Conservation (phyloP, 1,139 yeast species). For the Pichia cactophila region DNA sequence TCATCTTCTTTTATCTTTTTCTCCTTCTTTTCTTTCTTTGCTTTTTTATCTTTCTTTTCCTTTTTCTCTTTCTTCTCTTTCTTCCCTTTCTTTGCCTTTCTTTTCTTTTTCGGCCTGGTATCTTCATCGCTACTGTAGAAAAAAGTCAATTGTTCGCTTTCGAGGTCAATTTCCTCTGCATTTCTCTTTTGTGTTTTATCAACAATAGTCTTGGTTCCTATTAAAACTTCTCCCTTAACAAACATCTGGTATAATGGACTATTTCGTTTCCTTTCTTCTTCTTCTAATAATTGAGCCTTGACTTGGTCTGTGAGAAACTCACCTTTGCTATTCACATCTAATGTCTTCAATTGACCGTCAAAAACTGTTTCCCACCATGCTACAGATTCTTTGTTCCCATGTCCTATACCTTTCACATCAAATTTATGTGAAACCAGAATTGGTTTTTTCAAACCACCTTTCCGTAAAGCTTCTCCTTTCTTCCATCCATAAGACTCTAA, state of each 20-base stretch:
- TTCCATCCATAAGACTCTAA: slow-evolving; percentile 81
- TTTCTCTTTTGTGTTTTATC: slow-evolving; percentile 10
- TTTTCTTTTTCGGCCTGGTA: slow-evolving; percentile 13
- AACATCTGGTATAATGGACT: slow-evolving; percentile 62
- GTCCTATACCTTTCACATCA: slow-evolving; percentile 85
- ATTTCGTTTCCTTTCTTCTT: slow-evolving; percentile 33
- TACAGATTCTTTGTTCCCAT: slow-evolving; percentile 61
- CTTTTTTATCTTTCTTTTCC: slow-evolving; percentile 11
- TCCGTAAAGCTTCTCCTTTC: slow-evolving; percentile 76
- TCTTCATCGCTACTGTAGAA: slow-evolving; percentile 17
- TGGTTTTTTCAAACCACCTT: slow-evolving; percentile 80
- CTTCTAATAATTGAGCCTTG: slow-evolving; percentile 1
- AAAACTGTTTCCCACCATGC: slow-evolving; percentile 97
- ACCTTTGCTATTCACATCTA: slow-evolving; percentile 48
- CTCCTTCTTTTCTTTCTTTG: slow-evolving; percentile 13
- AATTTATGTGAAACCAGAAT: slow-evolving; percentile 83
- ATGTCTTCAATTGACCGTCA: slow-evolving; percentile 80
- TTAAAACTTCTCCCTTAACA: slow-evolving; percentile 76
- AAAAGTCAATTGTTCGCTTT: slow-evolving; percentile 18
- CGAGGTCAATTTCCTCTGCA: slow-evolving; percentile 12
- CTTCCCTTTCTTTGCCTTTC: slow-evolving; percentile 13
- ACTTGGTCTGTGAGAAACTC: slow-evolving; percentile 6
- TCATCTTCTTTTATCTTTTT: neutral
- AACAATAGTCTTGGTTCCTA: slow-evolving; percentile 45
- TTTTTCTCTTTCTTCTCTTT: slow-evolving; percentile 6